A percentile compares a stretch with the other conserved stretches of the same genome.
Evolutionary conservation across 106 monocot species (phyloP).

Genomic region (Vanilla planifolia): DNA sequence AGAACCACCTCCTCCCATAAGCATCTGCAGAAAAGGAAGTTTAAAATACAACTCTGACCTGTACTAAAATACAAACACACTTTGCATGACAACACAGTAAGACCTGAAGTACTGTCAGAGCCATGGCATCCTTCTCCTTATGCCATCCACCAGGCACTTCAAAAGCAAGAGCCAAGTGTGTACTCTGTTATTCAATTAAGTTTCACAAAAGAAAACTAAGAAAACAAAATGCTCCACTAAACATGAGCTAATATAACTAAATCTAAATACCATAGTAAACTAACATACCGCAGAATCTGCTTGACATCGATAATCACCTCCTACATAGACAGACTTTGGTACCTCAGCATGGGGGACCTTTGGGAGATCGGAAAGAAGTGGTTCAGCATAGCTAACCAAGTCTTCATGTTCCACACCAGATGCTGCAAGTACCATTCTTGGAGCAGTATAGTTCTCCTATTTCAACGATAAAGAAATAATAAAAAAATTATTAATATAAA

Average conservation of each 20-base stretch:
- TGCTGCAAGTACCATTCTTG: constrained; percentile 82
- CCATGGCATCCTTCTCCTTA: constrained; percentile 79
- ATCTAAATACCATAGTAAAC: not conserved
- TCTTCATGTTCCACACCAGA: constrained; percentile 89
- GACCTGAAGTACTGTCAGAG: constrained; percentile 78
- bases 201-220: not conserved
- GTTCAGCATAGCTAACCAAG: constrained; percentile 55
- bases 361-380: constrained; percentile 79
- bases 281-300: constrained; percentile 58
- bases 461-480: constrained; percentile 6
- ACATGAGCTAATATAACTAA: not conserved
- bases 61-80: not conserved
- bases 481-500: not conserved
- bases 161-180: constrained; percentile 83
- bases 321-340: constrained; percentile 67
- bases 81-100: not conserved
- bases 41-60: not conserved
- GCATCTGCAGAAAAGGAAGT: constrained; percentile 39
- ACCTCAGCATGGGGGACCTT: constrained; percentile 43
- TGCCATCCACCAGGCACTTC: constrained; percentile 92
- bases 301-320: constrained; percentile 86
- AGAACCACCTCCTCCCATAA: constrained; percentile 89
- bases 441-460: constrained; percentile 81
- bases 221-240: not conserved
- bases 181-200: constrained; percentile 31